Evolutionary conservation across 2,329 filamentous ascomycete genomes (phyloP), one percentile per base, ranked within the genome.

Genomic region (Meredithiella fracta): DNA sequence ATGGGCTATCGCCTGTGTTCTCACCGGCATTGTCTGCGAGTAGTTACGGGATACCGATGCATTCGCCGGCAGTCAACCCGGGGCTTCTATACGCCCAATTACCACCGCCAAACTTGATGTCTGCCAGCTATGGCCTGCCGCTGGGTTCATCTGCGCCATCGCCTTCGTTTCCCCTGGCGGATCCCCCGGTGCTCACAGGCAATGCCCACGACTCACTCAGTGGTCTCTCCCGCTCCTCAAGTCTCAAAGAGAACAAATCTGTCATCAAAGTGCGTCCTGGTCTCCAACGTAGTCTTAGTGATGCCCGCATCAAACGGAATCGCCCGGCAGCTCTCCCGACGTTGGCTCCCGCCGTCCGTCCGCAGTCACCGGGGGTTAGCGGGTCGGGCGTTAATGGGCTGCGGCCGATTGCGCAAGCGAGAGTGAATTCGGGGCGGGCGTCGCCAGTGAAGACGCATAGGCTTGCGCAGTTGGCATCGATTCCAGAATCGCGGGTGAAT

Each of bases 61-160:
- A 55, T 42, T 47, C 57, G 7, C 53, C 57, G 8, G 74, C 70
- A n/a, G 78, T 83, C 4, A 71, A 83, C 61, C 79, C 79, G 1
- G 79, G 76, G 6, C 67, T 83, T 15, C 66, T 83, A 6, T 77
- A 79, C 62, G 76, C 9, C 73, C 76, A 59, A 23, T 70, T 70
- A 11, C 74, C 74, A 20, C 72, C 74, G 54, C 70, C 76, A 67
- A 70, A 74, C 42, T 59, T 69, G 23, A 64, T 64, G 50, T 71
- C 38, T 14, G 15, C 40, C 23, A 47, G 47, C 29, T 55, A 49
- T 38, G 42, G 15, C 14, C n/a, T n/a, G 5, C 40, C 37, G 9
- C 31, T 52, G 4, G 31, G 50, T 22, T 38, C 50, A 40, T 52
- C 50, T 38, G 50, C 31, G 20, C 47, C 54, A 17, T 58, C 42